Evolutionary conservation across 2,329 filamentous ascomycete species (phyloP).

Genomic region (Myriosclerotinia duriaeana): DNA sequence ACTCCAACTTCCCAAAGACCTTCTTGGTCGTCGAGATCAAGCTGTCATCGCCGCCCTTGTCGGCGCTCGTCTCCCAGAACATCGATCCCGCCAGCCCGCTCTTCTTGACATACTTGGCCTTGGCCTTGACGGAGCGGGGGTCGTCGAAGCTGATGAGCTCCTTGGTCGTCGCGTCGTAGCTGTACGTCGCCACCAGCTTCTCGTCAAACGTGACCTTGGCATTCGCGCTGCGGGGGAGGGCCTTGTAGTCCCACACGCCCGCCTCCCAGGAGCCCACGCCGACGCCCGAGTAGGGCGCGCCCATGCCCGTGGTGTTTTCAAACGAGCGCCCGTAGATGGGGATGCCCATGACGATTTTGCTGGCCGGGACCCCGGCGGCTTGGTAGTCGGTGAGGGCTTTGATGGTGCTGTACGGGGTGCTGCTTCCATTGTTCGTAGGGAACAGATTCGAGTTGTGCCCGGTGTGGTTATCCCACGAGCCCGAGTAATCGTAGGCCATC

Average conservation of each 20-base stretch:
- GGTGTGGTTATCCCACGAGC: slow-evolving; percentile 62
- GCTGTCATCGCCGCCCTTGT: slow-evolving; percentile 50
- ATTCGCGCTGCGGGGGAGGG: slow-evolving; percentile 58
- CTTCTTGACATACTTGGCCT: slow-evolving; percentile 63
- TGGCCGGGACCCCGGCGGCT: slow-evolving; percentile 57
- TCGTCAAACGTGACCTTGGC: slow-evolving; percentile 58
- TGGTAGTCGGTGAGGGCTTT: slow-evolving; percentile 65
- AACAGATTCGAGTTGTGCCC: slow-evolving; percentile 75
- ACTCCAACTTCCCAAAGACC: background rate
- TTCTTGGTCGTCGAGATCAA: background rate
- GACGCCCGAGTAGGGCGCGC: slow-evolving; percentile 61
- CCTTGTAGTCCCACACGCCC: slow-evolving; percentile 83
- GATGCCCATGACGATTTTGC: slow-evolving; percentile 75
- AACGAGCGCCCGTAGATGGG: slow-evolving; percentile 79
- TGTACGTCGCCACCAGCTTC: slow-evolving; percentile 65
- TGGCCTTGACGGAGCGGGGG: slow-evolving; percentile 57
- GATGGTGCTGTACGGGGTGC: slow-evolving; percentile 65
- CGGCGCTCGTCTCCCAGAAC: slow-evolving; percentile 82
- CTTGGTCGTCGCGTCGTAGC: slow-evolving; percentile 59
- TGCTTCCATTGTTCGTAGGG: slow-evolving; percentile 51
- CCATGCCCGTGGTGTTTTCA: slow-evolving; percentile 61
- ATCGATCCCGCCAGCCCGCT: slow-evolving; percentile 71
- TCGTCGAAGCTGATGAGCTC: slow-evolving; percentile 74
- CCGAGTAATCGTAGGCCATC: slow-evolving; percentile 73
- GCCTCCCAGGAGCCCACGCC: slow-evolving; percentile 70